Base-by-base conservation (phyloP, 768 basidiomycete species). In the Artomyces pyxidatus region DNA sequence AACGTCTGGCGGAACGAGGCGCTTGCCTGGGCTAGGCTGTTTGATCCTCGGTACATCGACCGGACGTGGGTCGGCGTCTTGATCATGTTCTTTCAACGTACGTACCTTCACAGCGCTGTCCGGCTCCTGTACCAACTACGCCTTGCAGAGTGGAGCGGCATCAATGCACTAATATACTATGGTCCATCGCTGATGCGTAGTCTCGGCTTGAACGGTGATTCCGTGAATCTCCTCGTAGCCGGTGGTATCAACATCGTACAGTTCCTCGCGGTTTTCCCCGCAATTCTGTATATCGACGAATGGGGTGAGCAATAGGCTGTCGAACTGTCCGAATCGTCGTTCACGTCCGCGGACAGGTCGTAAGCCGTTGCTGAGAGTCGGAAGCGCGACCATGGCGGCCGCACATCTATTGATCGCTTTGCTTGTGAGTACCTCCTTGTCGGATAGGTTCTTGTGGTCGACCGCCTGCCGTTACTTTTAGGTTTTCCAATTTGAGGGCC, bases 21-120 rank as follows among this genome's bases (percentile, higher is more conserved):
- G 43, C 59, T 69, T 37, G 64, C 70, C 0, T 89, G 86, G 87
- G 68, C 59, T 6, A 69, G 68, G 22, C 68, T 90, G 8, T 81
- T 85, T 48, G 65, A 65, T 6, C 60, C 57, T 1, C 74, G 73
- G 47, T 81, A 83, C 58, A 65, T 77, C 14, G 67, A 72, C 46
- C 72, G 86, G 28, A 89, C 88, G 0, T 63, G 76, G 59, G 76
- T 89, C 32, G 87, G 85, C 3, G 69, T 87, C 7, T 64, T 80
- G 59, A 76, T 88, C 56, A 88, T 88, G 83, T 78, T 86, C 45
- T 90, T 89, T 57, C 88, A 91, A 65, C 88, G 88, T 87, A 55
- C 35, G 81, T 65, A 16, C 23, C 41, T 39, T 41, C 6, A 35
- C 27, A n/a, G 32, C 45, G 16, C 7, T 9, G 9, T 22, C 16